These are phyloP conservation scores for Amaranthus hypochondriacus DNA, from an alignment of 148 eudicot genomes.

Conservation along the genomic window DNA sequence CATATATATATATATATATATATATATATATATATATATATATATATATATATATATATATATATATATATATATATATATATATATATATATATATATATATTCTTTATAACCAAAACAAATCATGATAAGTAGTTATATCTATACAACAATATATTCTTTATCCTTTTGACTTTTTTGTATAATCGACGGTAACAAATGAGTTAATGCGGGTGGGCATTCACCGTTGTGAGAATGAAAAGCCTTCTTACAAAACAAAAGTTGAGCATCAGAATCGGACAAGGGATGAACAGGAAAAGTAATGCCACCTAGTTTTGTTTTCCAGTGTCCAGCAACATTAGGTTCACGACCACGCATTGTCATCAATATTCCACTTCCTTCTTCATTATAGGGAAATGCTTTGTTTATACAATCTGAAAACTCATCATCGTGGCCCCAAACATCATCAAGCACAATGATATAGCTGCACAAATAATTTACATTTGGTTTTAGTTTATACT, in stretches of 20 bases:
- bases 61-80: no score
- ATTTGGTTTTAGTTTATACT: no score
- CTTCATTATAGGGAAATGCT: not conserved
- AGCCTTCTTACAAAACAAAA: not conserved
- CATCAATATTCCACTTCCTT: not conserved
- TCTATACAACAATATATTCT: conserved; percentile 9
- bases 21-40: no score
- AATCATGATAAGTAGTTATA: not conserved
- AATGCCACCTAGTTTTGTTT: not conserved
- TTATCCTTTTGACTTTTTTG: not conserved
- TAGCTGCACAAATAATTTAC: not conserved
- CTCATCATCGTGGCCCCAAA: not conserved
- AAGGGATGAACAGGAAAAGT: not conserved
- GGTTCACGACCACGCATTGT: not conserved
- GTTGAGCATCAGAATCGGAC: not conserved
- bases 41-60: no score
- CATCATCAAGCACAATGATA: not conserved
- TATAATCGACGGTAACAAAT: not conserved
- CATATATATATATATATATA: no score
- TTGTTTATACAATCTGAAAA: not conserved
- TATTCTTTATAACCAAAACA: no score
- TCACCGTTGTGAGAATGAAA: not conserved
- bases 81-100: no score
- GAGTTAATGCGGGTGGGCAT: no score
- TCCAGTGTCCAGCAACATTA: not conserved